Evolutionary conservation across 2,329 filamentous ascomycete genomes (phyloP).

Genomic region (Trichoderma guizhouense): DNA sequence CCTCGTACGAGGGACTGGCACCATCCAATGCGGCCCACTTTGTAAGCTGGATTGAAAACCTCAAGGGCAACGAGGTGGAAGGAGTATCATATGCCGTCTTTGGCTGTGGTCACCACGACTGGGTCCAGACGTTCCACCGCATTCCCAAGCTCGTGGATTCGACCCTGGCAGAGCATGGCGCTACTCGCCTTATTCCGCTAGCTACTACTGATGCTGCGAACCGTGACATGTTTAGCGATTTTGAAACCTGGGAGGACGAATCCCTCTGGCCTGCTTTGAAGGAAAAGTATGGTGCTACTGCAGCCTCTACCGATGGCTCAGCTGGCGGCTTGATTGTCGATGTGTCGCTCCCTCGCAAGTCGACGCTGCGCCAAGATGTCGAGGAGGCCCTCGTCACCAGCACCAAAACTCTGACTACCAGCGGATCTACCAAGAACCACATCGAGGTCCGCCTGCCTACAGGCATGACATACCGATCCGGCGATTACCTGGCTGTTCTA

Average conservation of each 20-base stretch:
- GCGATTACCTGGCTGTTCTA: slow-evolving; percentile 73
- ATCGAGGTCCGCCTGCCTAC: slow-evolving; percentile 66
- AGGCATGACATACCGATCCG: slow-evolving; percentile 63
- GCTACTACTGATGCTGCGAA: slow-evolving; percentile 59
- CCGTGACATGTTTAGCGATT: slow-evolving; percentile 64
- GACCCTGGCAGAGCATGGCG: slow-evolving; percentile 40
- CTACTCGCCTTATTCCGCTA: slow-evolving; percentile 38
- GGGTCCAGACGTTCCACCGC: slow-evolving; percentile 61
- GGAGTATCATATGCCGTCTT: slow-evolving; percentile 65
- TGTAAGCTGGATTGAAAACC: slow-evolving; percentile 60
- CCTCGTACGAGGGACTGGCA: slow-evolving; percentile 72
- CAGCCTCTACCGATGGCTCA: slow-evolving; percentile 7
- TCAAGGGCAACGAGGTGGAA: slow-evolving; percentile 49
- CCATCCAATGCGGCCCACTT: slow-evolving; percentile 70
- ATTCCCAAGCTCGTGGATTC: slow-evolving; percentile 62
- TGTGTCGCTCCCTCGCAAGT: slow-evolving; percentile 52
- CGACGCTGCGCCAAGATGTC: slow-evolving; percentile 61
- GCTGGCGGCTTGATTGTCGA: slow-evolving; percentile 40
- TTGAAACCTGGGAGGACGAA: slow-evolving; percentile 65
- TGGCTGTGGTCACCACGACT: slow-evolving; percentile 60
- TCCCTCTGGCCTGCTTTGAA: slow-evolving; percentile 49
- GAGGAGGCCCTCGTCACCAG: slow-evolving; percentile 57
- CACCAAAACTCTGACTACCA: slow-evolving; percentile 49
- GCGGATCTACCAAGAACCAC: slow-evolving; percentile 57
- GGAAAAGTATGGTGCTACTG: slow-evolving; percentile 41